These are phyloP conservation scores for Podosphaera aphanis DNA, from an alignment of 2,329 filamentous ascomycete species.

Conservation along the genomic window DNA sequence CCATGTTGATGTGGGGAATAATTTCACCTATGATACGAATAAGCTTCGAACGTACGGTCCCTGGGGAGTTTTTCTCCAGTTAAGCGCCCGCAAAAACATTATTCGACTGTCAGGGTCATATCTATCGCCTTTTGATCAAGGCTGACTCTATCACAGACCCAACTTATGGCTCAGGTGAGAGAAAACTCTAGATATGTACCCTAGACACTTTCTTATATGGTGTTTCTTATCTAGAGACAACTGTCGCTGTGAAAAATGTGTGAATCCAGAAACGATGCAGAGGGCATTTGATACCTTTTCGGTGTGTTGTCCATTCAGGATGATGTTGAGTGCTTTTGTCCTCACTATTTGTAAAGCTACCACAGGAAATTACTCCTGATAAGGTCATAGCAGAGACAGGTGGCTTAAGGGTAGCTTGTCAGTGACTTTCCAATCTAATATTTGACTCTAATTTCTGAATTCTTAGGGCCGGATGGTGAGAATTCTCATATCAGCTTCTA, in stretches of 20 bases:
- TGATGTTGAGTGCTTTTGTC: slow-evolving; percentile 3
- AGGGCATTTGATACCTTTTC: slow-evolving; percentile 43
- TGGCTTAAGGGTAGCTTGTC: slow-evolving; percentile 28
- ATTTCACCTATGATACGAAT: neutral
- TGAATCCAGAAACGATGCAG: slow-evolving; percentile 48
- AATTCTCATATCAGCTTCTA: slow-evolving; percentile 43
- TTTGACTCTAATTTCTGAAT: neutral
- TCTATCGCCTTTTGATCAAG: neutral
- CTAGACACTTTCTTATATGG: neutral
- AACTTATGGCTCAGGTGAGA: neutral
- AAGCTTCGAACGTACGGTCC: neutral
- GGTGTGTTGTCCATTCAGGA: slow-evolving; percentile 19
- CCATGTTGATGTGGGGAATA: too few relatives aligned
- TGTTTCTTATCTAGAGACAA: slow-evolving; percentile 30
- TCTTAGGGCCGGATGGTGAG: slow-evolving; percentile 31
- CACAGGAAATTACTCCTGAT: slow-evolving; percentile 18
- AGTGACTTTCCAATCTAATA: slow-evolving; percentile 6
- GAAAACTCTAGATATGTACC: neutral
- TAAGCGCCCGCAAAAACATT: neutral
- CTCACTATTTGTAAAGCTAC: slow-evolving; percentile 20
- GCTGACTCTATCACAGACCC: neutral
- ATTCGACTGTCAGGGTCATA: neutral
- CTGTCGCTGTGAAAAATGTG: slow-evolving; percentile 42
- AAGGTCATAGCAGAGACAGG: slow-evolving; percentile 16
- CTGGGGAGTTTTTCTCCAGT: neutral